phyloP scores from a whole-genome alignment of 2,329 filamentous ascomycete species.

The Coleophoma eucalyptorum region DNA sequence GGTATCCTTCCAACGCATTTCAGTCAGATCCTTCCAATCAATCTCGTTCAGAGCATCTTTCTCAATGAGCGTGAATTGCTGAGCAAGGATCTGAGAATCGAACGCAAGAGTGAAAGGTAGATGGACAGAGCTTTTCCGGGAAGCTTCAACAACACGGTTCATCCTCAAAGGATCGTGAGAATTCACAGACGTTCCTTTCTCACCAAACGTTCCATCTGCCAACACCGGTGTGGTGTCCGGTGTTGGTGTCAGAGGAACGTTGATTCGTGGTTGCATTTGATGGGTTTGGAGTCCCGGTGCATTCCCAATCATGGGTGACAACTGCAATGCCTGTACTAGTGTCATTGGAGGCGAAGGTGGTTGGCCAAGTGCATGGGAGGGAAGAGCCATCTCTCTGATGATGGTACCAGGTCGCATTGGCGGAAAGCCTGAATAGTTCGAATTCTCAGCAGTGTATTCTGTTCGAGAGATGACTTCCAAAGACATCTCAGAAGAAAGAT shows the following conservation, averaged over 20 bases:
- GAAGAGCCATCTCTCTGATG: slow-evolving; percentile 20
- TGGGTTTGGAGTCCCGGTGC: slow-evolving; percentile 32
- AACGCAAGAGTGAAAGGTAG: slow-evolving; percentile 79
- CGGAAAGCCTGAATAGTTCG: slow-evolving; percentile 28
- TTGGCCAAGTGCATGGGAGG: slow-evolving; percentile 20
- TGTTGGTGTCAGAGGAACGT: slow-evolving; percentile 22
- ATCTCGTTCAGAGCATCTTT: slow-evolving; percentile 84
- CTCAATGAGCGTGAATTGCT: slow-evolving; percentile 82
- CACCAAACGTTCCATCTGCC: slow-evolving; percentile 7
- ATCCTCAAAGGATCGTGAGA: slow-evolving; percentile 18
- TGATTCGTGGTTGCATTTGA: slow-evolving; percentile 6
- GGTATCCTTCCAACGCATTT: slow-evolving; percentile 76
- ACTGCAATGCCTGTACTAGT: slow-evolving; percentile 41
- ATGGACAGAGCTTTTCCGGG: slow-evolving; percentile 40
- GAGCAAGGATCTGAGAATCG: slow-evolving; percentile 72
- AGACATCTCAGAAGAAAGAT: slow-evolving; percentile 62
- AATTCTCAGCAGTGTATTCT: slow-evolving; percentile 22
- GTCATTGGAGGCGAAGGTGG: slow-evolving; percentile 44
- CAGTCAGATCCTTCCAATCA: slow-evolving; percentile 83
- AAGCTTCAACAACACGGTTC: slow-evolving; percentile 20
- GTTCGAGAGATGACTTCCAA: slow-evolving; percentile 37
- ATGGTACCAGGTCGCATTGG: slow-evolving; percentile 20
- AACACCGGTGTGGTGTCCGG: slow-evolving; percentile 25
- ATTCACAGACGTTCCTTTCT: slow-evolving; percentile 12
- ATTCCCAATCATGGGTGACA: slow-evolving; percentile 34